phyloP scores from a whole-genome alignment of 768 basidiomycete genomes.

The Astraeus odoratus region DNA sequence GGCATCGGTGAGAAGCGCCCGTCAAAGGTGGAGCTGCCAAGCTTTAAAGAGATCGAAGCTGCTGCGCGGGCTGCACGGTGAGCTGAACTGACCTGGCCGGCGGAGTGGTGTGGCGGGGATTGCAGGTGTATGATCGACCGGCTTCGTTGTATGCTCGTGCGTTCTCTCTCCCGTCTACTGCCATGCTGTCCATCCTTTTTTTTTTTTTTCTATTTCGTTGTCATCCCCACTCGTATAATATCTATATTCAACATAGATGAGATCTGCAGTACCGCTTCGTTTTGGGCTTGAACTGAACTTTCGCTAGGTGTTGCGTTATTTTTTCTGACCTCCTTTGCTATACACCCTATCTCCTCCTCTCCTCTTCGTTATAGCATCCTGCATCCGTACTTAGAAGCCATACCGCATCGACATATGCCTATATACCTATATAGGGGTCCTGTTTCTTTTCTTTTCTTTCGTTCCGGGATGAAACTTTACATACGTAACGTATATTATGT shows the following conservation, averaged over 20 bases:
- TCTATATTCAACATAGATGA: no score
- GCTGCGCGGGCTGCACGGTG: constrained; percentile 27
- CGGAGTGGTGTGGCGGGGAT: no score
- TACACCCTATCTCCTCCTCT: neutral
- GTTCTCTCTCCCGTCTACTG: neutral
- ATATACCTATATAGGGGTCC: constrained; percentile 4
- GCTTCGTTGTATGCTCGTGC: neutral
- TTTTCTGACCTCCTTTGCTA: no score
- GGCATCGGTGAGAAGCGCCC: constrained; percentile 10
- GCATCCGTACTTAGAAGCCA: neutral
- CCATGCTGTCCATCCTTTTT: neutral
- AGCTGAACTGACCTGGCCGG: constrained; percentile 5
- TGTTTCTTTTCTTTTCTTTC: neutral
- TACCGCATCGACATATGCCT: neutral
- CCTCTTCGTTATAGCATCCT: neutral
- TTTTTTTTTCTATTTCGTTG: neutral
- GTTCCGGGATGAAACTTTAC: constrained; percentile 16
- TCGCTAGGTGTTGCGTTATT: no score
- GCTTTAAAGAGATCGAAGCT: constrained; percentile 60
- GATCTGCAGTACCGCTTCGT: no score
- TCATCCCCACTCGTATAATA: no score
- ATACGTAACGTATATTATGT: constrained; percentile 31
- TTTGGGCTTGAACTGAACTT: no score
- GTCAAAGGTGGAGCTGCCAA: constrained; percentile 46
- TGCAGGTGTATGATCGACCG: neutral